Evolutionary conservation across 805 yeast species (phyloP).

Genomic region (Pichia gijzeniarum): DNA sequence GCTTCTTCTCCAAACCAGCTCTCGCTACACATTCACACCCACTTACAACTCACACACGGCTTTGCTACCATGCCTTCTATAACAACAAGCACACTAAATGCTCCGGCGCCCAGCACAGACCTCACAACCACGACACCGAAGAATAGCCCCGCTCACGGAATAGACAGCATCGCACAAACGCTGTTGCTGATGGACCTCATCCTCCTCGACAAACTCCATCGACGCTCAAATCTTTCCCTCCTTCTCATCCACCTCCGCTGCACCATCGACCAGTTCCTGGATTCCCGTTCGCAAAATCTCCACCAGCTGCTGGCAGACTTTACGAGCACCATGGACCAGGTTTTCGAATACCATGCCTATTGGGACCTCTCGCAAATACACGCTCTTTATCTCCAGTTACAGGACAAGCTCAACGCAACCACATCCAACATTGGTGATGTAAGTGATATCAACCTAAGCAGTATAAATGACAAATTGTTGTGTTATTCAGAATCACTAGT

Average conservation of each 20-base stretch:
- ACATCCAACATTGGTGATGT: too few species aligned
- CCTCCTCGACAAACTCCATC: slow-evolving; percentile 12
- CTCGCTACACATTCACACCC: not conserved
- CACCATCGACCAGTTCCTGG: not conserved
- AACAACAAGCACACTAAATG: too few species aligned
- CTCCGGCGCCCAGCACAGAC: too few species aligned
- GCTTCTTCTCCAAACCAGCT: too few species aligned
- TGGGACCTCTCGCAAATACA: not conserved
- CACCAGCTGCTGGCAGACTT: not conserved
- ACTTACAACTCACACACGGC: not conserved
- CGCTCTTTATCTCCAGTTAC: not conserved
- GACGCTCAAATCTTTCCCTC: slow-evolving; percentile 10
- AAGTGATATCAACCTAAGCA: not conserved
- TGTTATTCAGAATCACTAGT: slow-evolving; percentile 11
- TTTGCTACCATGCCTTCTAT: too few species aligned
- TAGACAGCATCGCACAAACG: slow-evolving; percentile 4
- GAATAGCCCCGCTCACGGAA: too few species aligned
- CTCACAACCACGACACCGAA: too few species aligned
- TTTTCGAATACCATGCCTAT: not conserved
- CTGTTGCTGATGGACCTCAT: slow-evolving; percentile 11
- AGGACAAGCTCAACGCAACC: not conserved
- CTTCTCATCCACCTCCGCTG: slow-evolving; percentile 8
- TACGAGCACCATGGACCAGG: not conserved
- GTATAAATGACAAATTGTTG: not conserved
- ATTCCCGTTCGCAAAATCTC: too few species aligned